phyloP scores from a whole-genome alignment of 2,329 filamentous ascomycete genomes.

The Botrytis porri region DNA sequence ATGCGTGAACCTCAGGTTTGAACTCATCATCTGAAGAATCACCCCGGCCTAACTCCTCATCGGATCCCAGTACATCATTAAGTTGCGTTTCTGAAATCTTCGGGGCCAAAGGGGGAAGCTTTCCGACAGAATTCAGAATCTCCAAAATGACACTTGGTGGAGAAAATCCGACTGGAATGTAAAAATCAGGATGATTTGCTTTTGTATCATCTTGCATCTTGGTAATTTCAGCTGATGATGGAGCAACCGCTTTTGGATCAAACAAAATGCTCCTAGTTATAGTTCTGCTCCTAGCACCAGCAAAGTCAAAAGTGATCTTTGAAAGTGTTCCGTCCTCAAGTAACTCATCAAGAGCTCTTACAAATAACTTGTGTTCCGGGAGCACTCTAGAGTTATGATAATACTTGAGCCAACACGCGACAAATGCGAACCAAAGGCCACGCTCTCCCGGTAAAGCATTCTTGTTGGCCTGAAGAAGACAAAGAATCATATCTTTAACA shows the following conservation, averaged over 20 bases:
- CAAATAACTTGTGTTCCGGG: slow-evolving; percentile 32
- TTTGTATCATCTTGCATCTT: slow-evolving; percentile 29
- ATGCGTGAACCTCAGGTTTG: neutral
- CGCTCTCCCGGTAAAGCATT: slow-evolving; percentile 35
- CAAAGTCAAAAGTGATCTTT: slow-evolving; percentile 10
- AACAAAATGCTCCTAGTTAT: slow-evolving; percentile 14
- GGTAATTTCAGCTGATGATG: slow-evolving; percentile 17
- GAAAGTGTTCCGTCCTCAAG: slow-evolving; percentile 26
- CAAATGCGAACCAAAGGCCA: slow-evolving; percentile 35
- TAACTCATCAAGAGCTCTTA: slow-evolving; percentile 31
- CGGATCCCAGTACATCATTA: slow-evolving; percentile 6
- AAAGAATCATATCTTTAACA: slow-evolving; percentile 26
- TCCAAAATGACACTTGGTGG: slow-evolving; percentile 27
- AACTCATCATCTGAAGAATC: slow-evolving; percentile 19
- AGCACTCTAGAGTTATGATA: slow-evolving; percentile 23
- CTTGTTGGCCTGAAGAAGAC: slow-evolving; percentile 28
- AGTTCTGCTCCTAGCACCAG: slow-evolving; percentile 10
- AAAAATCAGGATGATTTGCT: slow-evolving; percentile 29
- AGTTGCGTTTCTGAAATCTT: neutral
- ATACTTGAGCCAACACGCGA: slow-evolving; percentile 32
- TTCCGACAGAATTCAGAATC: slow-evolving; percentile 23
- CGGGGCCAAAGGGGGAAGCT: neutral
- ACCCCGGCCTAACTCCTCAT: neutral
- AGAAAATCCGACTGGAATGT: slow-evolving; percentile 33
- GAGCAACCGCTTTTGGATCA: neutral